Base-by-base conservation (phyloP, 2,329 filamentous ascomycete genomes). In the Trichoderma sp. region DNA sequence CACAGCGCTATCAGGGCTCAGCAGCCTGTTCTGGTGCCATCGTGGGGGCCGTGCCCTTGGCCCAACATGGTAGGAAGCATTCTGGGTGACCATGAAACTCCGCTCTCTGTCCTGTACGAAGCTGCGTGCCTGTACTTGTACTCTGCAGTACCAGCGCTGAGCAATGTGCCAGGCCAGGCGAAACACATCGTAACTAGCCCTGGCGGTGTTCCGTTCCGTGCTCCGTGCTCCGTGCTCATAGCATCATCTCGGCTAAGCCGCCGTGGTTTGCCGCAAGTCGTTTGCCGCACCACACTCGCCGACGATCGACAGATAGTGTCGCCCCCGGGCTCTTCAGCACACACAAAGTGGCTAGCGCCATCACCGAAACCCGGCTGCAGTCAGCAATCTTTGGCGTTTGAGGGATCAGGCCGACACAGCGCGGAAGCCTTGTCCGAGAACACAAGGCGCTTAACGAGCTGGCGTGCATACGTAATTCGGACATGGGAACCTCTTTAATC, bases 271-370 rank as follows among this genome's bases (percentile, higher is more conserved):
- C 61, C 61, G 61, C 61, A 43, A 8, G 37, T 28, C 24, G 52
- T 66, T 66, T 66, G 52, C 64, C 54, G 64, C 54, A 66, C 55
- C 21, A 66, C 54, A 66, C 54, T 66, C 54, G 64, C 64, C 39
- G 64, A 66, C 64, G 64, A 66, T 66, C 64, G 64, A 66, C 64
- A 58, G 54, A 66, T 59, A 51, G 64, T 59, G 64, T 43, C 39
- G 64, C 55, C 52, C 54, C 54, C n/a, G 64, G 54, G 16, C 60
- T 66, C 64, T 58, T 66, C 39, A 59, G 28, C 21, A n/a, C 30
- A 55, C 34, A 16, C 46, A 52, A 37, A 46, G 52, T 49, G 49
- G 64, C 24, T 58, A 59, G 54, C 39, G 64, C 37, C 49, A 32
- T 51, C 49, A 51, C 54, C 54, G 26, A 43, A 54, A 24, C 30